Conservation (phyloP, 2,329 filamentous ascomycete genomes). For the Coniochaeta sp. region DNA sequence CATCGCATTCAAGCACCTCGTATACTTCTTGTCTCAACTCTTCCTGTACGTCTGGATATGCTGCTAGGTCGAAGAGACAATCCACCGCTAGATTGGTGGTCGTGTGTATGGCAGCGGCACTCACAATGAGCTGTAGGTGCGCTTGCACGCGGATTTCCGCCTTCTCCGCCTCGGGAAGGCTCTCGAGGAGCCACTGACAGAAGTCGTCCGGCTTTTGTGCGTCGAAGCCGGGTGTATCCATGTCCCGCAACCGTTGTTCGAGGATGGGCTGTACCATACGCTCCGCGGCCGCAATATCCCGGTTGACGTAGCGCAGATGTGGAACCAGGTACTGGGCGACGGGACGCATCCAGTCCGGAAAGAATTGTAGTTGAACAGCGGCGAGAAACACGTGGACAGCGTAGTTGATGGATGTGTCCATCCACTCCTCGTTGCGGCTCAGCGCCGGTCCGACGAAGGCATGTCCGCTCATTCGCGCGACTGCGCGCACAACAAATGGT, state of each 20-base stretch:
- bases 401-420: constrained; percentile 43
- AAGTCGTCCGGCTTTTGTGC: constrained; percentile 29
- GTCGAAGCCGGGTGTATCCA: constrained; percentile 27
- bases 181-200: constrained; percentile 36
- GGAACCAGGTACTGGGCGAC: constrained; percentile 36
- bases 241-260: constrained; percentile 33
- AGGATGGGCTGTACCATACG: constrained; percentile 36
- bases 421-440: constrained; percentile 45
- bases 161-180: constrained; percentile 29
- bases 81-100: constrained; percentile 37
- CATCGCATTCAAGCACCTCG: constrained; percentile 30
- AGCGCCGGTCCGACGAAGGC: constrained; percentile 44
- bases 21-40: constrained; percentile 40
- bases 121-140: constrained; percentile 34
- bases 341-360: constrained; percentile 41
- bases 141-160: constrained; percentile 28
- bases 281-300: constrained; percentile 33
- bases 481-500: constrained; percentile 39
- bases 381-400: constrained; percentile 40
- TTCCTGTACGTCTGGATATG: constrained; percentile 37
- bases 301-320: constrained; percentile 35
- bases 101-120: constrained; percentile 36
- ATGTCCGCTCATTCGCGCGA: constrained; percentile 45
- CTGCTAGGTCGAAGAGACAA: constrained; percentile 41
- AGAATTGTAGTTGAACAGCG: constrained; percentile 41